Conservation (phyloP, 495 filamentous ascomycete species). For the Penicillium daleae region DNA sequence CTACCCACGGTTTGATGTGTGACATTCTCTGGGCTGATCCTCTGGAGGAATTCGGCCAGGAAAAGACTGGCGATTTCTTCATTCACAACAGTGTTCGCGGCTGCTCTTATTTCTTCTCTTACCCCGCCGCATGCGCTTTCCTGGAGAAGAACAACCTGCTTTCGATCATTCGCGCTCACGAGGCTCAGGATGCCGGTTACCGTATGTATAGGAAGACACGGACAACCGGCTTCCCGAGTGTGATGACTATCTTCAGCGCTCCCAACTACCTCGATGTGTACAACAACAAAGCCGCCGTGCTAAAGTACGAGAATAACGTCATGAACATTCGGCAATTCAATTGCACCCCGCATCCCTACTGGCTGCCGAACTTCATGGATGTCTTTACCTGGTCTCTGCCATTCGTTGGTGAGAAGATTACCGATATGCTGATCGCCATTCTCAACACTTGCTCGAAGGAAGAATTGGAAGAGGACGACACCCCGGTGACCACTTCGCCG, state of each 20-base stretch:
- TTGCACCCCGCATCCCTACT: conserved; percentile 98
- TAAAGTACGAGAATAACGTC: conserved; percentile 99
- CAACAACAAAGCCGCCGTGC: conserved; percentile 98
- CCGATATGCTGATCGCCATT: conserved; percentile 98
- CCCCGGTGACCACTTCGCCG: conserved; percentile 62
- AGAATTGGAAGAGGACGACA: conserved; percentile 87
- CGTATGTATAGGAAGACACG: conserved; percentile 99
- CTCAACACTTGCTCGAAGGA: conserved; percentile 98
- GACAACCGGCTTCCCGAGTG: conserved; percentile 96
- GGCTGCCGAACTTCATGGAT: conserved; percentile 99
- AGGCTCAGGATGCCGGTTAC: conserved; percentile 97
- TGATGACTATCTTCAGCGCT: conserved; percentile 99
- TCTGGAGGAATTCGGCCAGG: conserved; percentile 98
- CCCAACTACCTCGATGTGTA: conserved; percentile 99
- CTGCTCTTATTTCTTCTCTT: conserved; percentile 99
- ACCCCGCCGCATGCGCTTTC: conserved; percentile 96
- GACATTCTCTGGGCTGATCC: conserved; percentile 99
- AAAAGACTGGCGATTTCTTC: conserved; percentile 96
- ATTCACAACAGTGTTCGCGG: conserved; percentile 97
- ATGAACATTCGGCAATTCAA: conserved; percentile 99
- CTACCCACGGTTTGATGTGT: conserved; percentile 97
- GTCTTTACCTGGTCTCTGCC: conserved; percentile 99
- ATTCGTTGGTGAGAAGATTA: conserved; percentile 99
- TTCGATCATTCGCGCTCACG: conserved; percentile 97
- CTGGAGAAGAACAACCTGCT: conserved; percentile 98